phyloP scores from a whole-genome alignment of 495 filamentous ascomycete species.

The Penicillium mononematosum region DNA sequence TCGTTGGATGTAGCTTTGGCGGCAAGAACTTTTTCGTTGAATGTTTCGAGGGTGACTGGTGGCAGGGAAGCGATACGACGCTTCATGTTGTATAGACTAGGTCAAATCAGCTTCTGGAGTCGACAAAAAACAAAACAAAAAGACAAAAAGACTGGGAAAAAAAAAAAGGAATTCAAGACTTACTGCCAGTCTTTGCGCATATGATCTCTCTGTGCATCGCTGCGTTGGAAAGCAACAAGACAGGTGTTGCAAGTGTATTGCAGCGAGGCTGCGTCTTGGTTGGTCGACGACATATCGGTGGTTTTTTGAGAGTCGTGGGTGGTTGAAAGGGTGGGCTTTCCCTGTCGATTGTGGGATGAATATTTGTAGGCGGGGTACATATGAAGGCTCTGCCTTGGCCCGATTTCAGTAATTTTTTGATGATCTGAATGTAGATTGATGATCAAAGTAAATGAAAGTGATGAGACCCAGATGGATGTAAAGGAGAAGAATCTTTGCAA shows the following conservation, averaged over 20 bases:
- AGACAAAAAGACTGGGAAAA: no score
- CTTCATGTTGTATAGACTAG: conserved; percentile 94
- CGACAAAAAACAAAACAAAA: background rate
- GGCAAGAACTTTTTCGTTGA: conserved; percentile 95
- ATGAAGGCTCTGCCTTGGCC: conserved; percentile 22
- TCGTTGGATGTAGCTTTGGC: conserved; percentile 80
- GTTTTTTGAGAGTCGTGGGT: conserved; percentile 7
- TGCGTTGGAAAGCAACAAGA: conserved; percentile 90
- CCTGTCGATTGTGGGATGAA: conserved; percentile 20
- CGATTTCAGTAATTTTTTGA: conserved; percentile 1
- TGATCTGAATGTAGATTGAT: background rate
- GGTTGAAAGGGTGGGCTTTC: conserved; percentile 8
- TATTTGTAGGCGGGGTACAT: conserved; percentile 31
- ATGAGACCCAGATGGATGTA: background rate
- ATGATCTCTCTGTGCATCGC: conserved; percentile 88
- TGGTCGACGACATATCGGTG: conserved; percentile 23
- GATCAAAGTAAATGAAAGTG: background rate
- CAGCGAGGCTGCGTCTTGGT: conserved; percentile 49
- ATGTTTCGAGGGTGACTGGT: conserved; percentile 86
- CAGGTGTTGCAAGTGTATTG: conserved; percentile 98
- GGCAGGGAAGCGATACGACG: conserved; percentile 89
- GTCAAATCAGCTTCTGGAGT: background rate
- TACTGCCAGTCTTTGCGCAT: conserved; percentile 99
- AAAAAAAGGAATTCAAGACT: conserved; percentile 29
- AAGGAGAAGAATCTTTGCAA: background rate